Base-by-base conservation (phyloP, 2,329 filamentous ascomycete species). In the Penicillium hordei region DNA sequence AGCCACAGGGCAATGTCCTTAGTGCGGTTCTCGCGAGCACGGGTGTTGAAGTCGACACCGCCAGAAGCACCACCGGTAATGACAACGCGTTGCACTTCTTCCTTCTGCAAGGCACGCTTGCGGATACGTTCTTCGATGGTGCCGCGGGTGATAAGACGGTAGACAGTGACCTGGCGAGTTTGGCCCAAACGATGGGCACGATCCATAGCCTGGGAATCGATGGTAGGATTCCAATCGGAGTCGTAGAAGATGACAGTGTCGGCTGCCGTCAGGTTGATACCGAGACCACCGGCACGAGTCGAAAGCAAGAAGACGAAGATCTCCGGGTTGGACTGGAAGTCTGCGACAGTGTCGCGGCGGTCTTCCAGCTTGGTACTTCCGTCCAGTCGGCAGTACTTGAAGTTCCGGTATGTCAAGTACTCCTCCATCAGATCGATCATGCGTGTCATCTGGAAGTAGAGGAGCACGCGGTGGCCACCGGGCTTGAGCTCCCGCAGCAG, bases 381-480 rank as follows among this genome's bases (percentile, higher is more conserved):
- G 70, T 99, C 94, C 44, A 99, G 83, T 59, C 94, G 90, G 70
- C 93, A 95, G 78, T 97, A 99, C 76, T 96, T 97, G 87, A 96
- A 97, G 78, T 97, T 97, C 73, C 94, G 91, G 79, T 97, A 97
- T 0, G 94, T 97, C 58, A 99, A 82, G 68, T 97, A 99, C 77
- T 99, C 94, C 75, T 99, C 94, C 90, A 97, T 97, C 60, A 99
- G 81, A 74, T 99, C 93, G 71, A 99, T 97, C 94, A 99, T 99
- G 71, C 91, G 90, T 4, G 94, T 99, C 94, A 99, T 99, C 81
- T 99, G 94, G 90, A 99, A 99, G 82, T 99, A 99, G 21, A 99
- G 81, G 53, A 99, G 82, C 23, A 99, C 94, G 70, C 94, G 92
- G 68, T 99, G 94, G 36, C 90, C 90, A 62, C 89, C 90, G 61